phyloP scores from a whole-genome alignment of 805 yeast genomes.

The Metschnikowia matae region DNA sequence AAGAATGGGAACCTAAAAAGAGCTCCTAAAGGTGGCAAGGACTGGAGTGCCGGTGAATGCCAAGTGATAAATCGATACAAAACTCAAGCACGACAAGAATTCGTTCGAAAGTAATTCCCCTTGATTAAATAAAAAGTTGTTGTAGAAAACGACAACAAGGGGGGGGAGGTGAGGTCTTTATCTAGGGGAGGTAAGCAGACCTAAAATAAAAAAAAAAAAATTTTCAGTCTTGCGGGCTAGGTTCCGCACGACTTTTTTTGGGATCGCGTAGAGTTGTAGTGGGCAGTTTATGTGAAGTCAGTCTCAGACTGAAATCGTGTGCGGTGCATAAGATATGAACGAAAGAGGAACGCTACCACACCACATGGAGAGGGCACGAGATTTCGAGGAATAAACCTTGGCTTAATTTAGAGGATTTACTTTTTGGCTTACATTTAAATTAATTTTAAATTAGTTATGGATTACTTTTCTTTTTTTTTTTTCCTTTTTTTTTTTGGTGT shows the following conservation, averaged over 20 bases:
- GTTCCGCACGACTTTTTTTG: conserved; percentile 4
- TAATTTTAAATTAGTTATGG: no score
- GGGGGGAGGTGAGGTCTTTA: not conserved
- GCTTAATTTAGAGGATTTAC: no score
- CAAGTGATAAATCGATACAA: conserved; percentile 4
- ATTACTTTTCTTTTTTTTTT: no score
- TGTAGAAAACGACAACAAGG: not conserved
- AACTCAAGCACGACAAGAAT: conserved; percentile 1
- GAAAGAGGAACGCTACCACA: no score
- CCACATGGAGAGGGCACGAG: not conserved
- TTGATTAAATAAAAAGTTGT: conserved; percentile 1
- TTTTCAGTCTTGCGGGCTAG: conserved; percentile 1
- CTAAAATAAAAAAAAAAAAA: not conserved
- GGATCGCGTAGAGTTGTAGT: conserved; percentile 3
- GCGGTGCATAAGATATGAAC: not conserved
- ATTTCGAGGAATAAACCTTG: no score
- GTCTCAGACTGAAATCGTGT: conserved; percentile 1
- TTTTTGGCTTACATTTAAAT: no score
- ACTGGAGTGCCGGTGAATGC: conserved; percentile 1
- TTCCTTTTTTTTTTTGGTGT: no score
- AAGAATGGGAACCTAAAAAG: not conserved
- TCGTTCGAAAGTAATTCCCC: conserved; percentile 3
- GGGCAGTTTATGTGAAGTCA: not conserved
- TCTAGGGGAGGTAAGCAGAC: not conserved
- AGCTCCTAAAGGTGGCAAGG: conserved; percentile 2